Conservation (phyloP, 2,329 filamentous ascomycete genomes). For the Geoglossum cookeanum region DNA sequence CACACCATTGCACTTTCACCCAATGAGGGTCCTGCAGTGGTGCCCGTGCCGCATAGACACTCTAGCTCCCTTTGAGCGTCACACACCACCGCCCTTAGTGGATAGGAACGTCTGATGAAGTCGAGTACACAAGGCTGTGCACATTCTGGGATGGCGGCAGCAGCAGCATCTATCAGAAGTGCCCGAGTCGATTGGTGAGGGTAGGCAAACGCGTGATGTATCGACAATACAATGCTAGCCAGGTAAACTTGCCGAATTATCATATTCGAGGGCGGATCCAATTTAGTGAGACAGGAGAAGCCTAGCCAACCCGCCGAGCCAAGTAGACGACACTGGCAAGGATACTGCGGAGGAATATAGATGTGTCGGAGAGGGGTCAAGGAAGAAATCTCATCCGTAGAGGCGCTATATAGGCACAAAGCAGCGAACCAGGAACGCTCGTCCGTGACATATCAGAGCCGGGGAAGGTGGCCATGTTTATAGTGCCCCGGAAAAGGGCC, state of each 20-base stretch:
- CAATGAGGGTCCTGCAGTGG: slow-evolving; percentile 43
- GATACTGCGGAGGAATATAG: no score
- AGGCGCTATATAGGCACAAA: no score
- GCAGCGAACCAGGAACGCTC: no score
- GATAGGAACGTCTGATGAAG: not conserved
- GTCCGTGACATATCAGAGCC: no score
- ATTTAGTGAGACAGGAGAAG: not conserved
- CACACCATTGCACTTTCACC: slow-evolving; percentile 56
- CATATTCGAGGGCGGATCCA: not conserved
- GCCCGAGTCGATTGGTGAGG: not conserved
- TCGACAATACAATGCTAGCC: not conserved
- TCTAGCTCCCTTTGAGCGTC: slow-evolving; percentile 25
- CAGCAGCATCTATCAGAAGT: not conserved
- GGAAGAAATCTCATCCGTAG: no score
- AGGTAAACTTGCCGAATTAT: not conserved
- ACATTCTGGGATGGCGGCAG: not conserved
- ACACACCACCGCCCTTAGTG: not conserved
- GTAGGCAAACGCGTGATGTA: not conserved
- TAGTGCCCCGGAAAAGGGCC: no score
- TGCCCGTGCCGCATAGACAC: slow-evolving; percentile 44
- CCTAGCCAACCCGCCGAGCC: no score
- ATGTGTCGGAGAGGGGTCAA: no score
- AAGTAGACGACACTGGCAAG: no score
- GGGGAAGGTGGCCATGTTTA: no score
- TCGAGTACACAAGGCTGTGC: not conserved